These are phyloP conservation scores for Solanum dulcamara DNA, from an alignment of 257 asterid species.

Conservation along the genomic window DNA sequence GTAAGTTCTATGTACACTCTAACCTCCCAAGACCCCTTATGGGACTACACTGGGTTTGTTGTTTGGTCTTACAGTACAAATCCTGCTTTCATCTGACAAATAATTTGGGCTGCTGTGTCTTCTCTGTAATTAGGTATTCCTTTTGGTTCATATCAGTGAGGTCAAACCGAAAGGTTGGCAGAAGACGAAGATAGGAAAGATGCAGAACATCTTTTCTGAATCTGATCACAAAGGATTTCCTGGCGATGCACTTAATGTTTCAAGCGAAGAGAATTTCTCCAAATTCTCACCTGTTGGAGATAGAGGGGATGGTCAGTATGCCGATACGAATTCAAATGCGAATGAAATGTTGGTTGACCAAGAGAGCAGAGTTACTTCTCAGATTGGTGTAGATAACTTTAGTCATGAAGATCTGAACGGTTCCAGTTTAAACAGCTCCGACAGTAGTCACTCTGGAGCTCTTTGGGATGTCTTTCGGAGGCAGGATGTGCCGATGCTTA, in stretches of 20 bases:
- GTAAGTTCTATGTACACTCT: neutral
- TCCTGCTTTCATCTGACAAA: conserved; percentile 1
- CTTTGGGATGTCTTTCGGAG: conserved; percentile 83
- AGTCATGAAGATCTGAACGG: conserved; percentile 19
- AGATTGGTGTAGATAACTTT: conserved; percentile 16
- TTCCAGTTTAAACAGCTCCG: conserved; percentile 14
- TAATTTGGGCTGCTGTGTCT: conserved; percentile 5
- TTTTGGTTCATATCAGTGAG: conserved; percentile 59
- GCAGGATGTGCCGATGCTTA: conserved; percentile 67
- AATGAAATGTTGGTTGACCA: conserved; percentile 22
- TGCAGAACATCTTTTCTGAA: conserved; percentile 18
- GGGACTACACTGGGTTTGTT: neutral
- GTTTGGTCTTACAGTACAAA: neutral
- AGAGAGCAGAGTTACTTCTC: conserved; percentile 24
- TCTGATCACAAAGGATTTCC: conserved; percentile 30
- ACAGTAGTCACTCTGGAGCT: conserved; percentile 54
- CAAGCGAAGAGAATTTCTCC: conserved; percentile 19
- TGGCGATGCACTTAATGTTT: conserved; percentile 19
- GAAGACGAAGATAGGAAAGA: conserved; percentile 25
- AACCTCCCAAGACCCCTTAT: neutral
- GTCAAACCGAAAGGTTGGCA: conserved; percentile 34
- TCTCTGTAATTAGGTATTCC: conserved; percentile 55
- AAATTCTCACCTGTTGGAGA: conserved; percentile 29
- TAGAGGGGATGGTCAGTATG: conserved; percentile 21
- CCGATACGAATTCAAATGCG: conserved; percentile 17